Evolutionary conservation across 108 stramenopile genomes (phyloP), one percentile per base, ranked within the genome.

Genomic region (Fragilaria radians): DNA sequence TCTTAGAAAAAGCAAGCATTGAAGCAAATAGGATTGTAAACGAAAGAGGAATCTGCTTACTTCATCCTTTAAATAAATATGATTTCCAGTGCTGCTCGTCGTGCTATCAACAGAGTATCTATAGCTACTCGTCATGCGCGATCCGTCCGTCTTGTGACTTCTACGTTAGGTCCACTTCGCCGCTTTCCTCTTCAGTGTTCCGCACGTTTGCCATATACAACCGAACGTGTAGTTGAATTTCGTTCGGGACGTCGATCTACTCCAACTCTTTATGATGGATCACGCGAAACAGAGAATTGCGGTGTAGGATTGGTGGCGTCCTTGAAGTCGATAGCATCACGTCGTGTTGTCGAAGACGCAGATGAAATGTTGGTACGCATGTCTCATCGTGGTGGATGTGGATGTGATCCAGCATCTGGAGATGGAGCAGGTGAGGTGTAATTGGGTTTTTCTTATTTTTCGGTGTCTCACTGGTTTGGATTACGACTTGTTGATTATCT

Each of bases 331-430:
- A 71, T 86, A 49, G 78, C 94, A 0, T 80, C 78, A 52, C 80
- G 97, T 5, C 80, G 78, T 65, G 91, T 96, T 27, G 93, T 98
- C 32, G 82, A 91, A 47, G 91, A 94, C 64, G 95, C 95, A 19
- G 94, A 96, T 76, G 95, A 96, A 72, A 98, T 98, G 97, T 72
- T 98, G 33, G 86, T 98, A 48, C 85, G 97, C 30, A 98, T 98
- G 97, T 74, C 87, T 65, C 97, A 98, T 81, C 76, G 97, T 52
- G 97, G 97, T 31, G 94, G 94, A 24, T 90, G 89, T 54, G 94
- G 94, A 5, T 95, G 91, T 55, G 91, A 92, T 70, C 94, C 94
- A 27, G 83, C 85, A 21, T 81, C 79, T 63, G 94, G 94, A 36
- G 94, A 92, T 76, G 94, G 90, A 54, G 88, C 89, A 45, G 89